Percentiles rank a stretch among this genome's conserved stretches.
These are phyloP conservation scores for Verticillium klebahnii DNA, from an alignment of 2,329 filamentous ascomycete species.

Conservation along the genomic window DNA sequence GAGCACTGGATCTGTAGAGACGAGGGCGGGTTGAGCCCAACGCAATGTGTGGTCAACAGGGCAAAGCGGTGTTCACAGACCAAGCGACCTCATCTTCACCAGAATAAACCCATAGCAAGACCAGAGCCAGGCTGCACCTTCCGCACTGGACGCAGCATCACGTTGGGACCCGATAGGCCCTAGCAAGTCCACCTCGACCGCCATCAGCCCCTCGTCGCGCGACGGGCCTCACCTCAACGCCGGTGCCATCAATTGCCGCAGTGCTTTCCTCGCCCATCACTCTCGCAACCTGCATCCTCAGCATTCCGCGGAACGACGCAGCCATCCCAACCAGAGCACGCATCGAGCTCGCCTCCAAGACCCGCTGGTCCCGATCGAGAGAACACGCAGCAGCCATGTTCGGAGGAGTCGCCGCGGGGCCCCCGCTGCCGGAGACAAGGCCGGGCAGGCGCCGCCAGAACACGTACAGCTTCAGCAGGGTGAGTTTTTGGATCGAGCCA, in stretches of 20 bases:
- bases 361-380: background rate
- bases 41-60: background rate
- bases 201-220: background rate
- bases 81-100: too few relatives aligned
- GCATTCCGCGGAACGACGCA: background rate
- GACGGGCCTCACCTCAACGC: background rate
- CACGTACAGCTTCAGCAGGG: slow-evolving; percentile 38
- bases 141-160: background rate
- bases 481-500: slow-evolving; percentile 13
- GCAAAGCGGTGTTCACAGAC: too few relatives aligned
- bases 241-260: background rate
- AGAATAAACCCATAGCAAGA: background rate
- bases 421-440: slow-evolving; percentile 20
- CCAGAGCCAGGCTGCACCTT: background rate
- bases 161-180: background rate
- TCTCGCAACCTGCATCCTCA: background rate
- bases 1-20: background rate
- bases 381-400: slow-evolving; percentile 15
- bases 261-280: background rate
- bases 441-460: slow-evolving; percentile 24
- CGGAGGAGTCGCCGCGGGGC: slow-evolving; percentile 28
- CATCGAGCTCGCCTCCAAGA: background rate
- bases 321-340: background rate
- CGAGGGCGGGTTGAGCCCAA: background rate
- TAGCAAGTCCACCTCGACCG: background rate